Percentiles rank a stretch among this genome's conserved stretches.
These are phyloP conservation scores for Psilocybe cubensis DNA, from an alignment of 768 basidiomycete genomes.

Conservation along the genomic window DNA sequence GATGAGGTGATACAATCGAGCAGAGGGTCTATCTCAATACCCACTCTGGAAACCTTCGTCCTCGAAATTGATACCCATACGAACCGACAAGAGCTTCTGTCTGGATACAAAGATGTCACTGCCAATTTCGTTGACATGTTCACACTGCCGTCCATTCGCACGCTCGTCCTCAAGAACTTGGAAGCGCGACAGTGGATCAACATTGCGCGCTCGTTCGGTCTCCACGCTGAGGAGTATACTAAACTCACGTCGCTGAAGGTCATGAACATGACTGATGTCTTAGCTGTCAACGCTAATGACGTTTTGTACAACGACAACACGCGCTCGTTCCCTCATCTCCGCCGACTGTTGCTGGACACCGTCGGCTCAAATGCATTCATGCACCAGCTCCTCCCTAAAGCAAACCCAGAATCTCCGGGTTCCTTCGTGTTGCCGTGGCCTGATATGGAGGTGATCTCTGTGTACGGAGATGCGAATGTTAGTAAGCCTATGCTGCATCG, in stretches of 20 bases:
- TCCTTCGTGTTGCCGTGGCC: conserved; percentile 18
- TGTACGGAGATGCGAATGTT: conserved; percentile 23
- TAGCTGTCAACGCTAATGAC: conserved; percentile 9
- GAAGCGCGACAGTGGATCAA: conserved; percentile 13
- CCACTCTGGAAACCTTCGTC: conserved; percentile 26
- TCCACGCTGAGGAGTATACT: conserved; percentile 15
- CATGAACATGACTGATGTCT: conserved; percentile 20
- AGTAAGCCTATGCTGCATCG: conserved; percentile 32
- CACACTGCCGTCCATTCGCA: conserved; percentile 16
- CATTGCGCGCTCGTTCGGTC: conserved; percentile 14
- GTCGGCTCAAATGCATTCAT: conserved; percentile 28
- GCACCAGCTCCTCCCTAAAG: conserved; percentile 19
- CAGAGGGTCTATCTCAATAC: conserved; percentile 18
- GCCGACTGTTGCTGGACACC: conserved; percentile 23
- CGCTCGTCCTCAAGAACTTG: conserved; percentile 19
- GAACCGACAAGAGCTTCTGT: background rate
- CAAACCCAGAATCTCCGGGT: too few species aligned
- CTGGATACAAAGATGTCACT: conserved; percentile 21
- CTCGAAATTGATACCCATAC: conserved; percentile 18
- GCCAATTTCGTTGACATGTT: conserved; percentile 27
- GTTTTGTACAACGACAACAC: conserved; percentile 10
- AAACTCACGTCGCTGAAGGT: conserved; percentile 25
- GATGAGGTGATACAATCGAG: conserved; percentile 6
- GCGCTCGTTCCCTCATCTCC: conserved; percentile 29
- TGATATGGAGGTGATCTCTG: conserved; percentile 22